Evolutionary conservation across 2,329 filamentous ascomycete species (phyloP).

Genomic region (Thelonectria discophora): DNA sequence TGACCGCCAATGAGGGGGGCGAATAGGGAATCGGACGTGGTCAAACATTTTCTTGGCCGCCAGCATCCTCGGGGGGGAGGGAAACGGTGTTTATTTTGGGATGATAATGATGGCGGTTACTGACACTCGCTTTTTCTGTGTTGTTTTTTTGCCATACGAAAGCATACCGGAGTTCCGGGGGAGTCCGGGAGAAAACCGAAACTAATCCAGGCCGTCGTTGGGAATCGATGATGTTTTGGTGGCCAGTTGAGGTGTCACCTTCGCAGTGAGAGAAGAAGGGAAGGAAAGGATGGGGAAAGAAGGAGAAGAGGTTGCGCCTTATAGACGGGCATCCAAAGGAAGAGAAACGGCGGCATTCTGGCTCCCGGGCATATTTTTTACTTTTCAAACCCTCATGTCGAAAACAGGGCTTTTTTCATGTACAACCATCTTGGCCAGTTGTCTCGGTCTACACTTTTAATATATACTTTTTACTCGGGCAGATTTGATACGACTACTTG

Average conservation of each 20-base stretch:
- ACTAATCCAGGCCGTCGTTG: conserved; percentile 11
- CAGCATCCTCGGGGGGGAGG: conserved; percentile 17
- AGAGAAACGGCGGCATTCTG: conserved; percentile 1
- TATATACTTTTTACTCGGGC: conserved; percentile 16
- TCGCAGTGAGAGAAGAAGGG: background rate
- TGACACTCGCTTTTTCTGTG: conserved; percentile 27
- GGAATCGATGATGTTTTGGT: no score
- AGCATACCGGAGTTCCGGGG: conserved; percentile 25
- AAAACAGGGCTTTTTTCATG: conserved; percentile 14
- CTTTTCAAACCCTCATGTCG: no score
- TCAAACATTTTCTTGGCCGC: conserved; percentile 4
- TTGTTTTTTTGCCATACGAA: conserved; percentile 16
- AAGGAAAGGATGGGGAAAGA: no score
- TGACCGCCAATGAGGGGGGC: conserved; percentile 16
- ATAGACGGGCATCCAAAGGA: background rate
- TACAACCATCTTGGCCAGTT: conserved; percentile 18
- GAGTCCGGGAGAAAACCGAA: conserved; percentile 7
- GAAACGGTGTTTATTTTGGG: conserved; percentile 22
- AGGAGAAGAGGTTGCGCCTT: no score
- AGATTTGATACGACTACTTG: no score
- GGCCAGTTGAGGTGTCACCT: no score
- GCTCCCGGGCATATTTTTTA: conserved; percentile 24
- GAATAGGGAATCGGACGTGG: conserved; percentile 11
- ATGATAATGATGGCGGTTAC: conserved; percentile 11
- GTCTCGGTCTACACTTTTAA: conserved; percentile 6